These are phyloP conservation scores for Daldinia childiae DNA, from an alignment of 495 filamentous ascomycete genomes.

Conservation along the genomic window DNA sequence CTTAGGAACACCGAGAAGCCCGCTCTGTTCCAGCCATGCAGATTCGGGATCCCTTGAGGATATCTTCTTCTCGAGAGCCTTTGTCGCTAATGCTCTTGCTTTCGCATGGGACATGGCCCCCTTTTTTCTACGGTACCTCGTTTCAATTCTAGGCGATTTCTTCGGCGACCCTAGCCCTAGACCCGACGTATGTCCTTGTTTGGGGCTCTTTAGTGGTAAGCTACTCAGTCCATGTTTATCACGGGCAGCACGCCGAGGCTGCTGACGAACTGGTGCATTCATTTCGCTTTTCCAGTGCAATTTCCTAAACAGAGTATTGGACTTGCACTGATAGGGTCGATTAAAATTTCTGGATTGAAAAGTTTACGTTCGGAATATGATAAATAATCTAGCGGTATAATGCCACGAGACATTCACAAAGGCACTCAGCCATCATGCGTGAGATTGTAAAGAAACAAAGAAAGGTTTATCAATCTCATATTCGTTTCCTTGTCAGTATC, in stretches of 20 bases:
- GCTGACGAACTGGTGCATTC: background rate
- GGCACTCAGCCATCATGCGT: background rate
- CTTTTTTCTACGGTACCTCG: background rate
- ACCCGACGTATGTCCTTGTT: background rate
- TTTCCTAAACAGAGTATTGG: background rate
- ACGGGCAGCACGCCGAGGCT: conserved; percentile 14
- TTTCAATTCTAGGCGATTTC: background rate
- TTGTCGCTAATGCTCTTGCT: conserved; percentile 5
- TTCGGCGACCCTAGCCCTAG: background rate
- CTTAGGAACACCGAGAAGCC: conserved; percentile 9
- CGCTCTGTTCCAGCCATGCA: conserved; percentile 20
- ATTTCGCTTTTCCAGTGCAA: background rate
- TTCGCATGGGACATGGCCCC: background rate
- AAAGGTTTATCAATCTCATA: background rate
- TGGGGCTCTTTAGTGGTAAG: background rate
- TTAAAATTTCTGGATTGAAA: background rate
- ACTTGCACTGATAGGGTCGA: background rate
- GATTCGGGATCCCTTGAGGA: conserved; percentile 10
- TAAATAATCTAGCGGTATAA: background rate
- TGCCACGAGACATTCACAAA: background rate
- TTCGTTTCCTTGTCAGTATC: background rate
- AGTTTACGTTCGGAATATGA: background rate
- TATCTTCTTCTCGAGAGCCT: conserved; percentile 23
- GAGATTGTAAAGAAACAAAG: background rate
- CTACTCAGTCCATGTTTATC: background rate